Conservation (phyloP, 2,329 filamentous ascomycete species). For the Phialophora expanda region DNA sequence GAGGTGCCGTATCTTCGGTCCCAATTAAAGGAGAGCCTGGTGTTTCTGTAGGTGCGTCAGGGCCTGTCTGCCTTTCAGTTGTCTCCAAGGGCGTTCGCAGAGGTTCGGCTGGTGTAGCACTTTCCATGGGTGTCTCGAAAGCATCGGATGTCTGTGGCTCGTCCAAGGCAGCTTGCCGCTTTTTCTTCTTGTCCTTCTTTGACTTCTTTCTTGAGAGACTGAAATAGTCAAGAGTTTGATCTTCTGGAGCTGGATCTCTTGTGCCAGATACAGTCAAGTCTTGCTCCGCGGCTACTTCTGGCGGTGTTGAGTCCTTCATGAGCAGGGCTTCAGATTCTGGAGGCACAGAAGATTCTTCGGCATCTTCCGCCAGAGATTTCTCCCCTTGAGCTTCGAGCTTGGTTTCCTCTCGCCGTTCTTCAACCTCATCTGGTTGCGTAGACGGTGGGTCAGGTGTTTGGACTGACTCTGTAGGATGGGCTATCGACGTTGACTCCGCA, state of each 20-base stretch:
- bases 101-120: background rate
- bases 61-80: background rate
- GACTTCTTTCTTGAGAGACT: slow-evolving; percentile 41
- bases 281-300: background rate
- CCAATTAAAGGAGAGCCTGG: background rate
- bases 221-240: background rate
- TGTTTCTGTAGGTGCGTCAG: background rate
- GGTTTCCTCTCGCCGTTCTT: background rate
- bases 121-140: background rate
- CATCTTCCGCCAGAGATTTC: too few relatives aligned
- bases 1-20: background rate
- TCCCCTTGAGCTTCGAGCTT: background rate
- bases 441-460: background rate
- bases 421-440: background rate
- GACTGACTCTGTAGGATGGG: background rate
- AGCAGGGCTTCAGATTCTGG: background rate
- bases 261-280: background rate
- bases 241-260: background rate
- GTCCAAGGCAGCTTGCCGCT: slow-evolving; percentile 4
- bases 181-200: slow-evolving; percentile 34
- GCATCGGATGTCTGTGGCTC: slow-evolving; percentile 7
- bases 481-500: background rate
- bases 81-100: background rate
- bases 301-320: too few relatives aligned
- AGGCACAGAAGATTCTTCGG: background rate